Base-by-base conservation (phyloP, 495 filamentous ascomycete species). In the Tetracladium setigerum region DNA sequence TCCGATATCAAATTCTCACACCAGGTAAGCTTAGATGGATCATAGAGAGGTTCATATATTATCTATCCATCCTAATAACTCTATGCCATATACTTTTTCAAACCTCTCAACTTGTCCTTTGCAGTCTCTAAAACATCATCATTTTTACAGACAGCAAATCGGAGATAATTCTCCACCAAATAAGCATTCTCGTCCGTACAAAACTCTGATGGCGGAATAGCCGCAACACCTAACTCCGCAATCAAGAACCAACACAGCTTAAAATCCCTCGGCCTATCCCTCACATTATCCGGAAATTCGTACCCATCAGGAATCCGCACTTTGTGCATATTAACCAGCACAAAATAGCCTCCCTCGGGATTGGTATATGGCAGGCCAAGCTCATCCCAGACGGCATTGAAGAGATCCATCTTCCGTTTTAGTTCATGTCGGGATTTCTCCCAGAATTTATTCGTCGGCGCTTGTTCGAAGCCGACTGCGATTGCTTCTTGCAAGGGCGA, bases 141-240 rank as follows among this genome's bases (percentile, higher is more conserved):
- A 18, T 91, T 74, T 76, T 96, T 96, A 67, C 90, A 96, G 7
- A 96, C 89, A 2, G 90, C 90, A 65, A 96, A 96, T 37, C 90
- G 70, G 54, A 96, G 69, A 61, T 89, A 96, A 59, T 95, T 82
- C 75, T 95, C 84, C 5, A 81, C 91, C 53, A 94, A 79, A 46
- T 83, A 76, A 30, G 82, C 77, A 46, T 94, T 94, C 48, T 65
- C 68, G 22, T 82, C 75, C 18, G 87, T 94, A 57, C 95, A 95
- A 64, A 96, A 96, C 66, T 96, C 90, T 0, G 86, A 91, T 1
- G 90, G 90, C 5, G 91, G 91, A 51, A 96, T 96, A 0, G 89
- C 87, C 8, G 91, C 90, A 2, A 96, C 87, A 7, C 90, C 90
- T 37, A 95, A 68, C 71, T 96, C 90, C 63, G 85, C 87, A 62